Conservation (phyloP, 2,329 filamentous ascomycete genomes). For the Apiospora marii region DNA sequence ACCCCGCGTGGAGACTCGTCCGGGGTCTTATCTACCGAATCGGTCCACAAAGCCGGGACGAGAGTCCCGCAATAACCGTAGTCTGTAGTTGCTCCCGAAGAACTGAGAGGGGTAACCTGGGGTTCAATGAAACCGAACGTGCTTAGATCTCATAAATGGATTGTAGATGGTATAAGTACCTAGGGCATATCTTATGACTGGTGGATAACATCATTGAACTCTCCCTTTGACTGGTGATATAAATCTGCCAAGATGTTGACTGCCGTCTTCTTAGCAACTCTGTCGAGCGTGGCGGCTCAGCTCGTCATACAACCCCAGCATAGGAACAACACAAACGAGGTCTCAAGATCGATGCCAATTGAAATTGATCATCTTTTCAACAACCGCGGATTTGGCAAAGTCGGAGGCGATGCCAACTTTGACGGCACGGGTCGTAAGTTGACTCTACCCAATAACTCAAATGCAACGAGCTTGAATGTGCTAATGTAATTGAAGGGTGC, state of each 20-base stretch:
- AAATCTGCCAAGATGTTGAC: neutral
- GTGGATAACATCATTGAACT: neutral
- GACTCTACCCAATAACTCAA: neutral
- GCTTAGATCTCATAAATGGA: neutral
- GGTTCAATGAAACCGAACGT: neutral
- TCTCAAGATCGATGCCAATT: slow-evolving; percentile 24
- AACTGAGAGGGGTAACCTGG: neutral
- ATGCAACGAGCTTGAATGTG: neutral
- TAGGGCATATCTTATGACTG: neutral
- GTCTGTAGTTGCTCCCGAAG: neutral
- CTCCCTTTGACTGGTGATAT: neutral
- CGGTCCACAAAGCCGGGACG: neutral
- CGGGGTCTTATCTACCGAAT: slow-evolving; percentile 18
- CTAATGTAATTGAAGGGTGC: slow-evolving; percentile 1
- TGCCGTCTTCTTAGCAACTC: neutral
- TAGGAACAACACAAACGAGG: slow-evolving; percentile 2
- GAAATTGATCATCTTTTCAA: slow-evolving; percentile 30
- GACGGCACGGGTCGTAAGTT: slow-evolving; percentile 29
- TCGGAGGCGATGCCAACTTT: slow-evolving; percentile 33
- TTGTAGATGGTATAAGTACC: neutral
- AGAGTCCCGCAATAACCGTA: neutral
- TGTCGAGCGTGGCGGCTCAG: slow-evolving; percentile 5
- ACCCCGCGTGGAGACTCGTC: slow-evolving; percentile 18
- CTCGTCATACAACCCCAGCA: slow-evolving; percentile 22
- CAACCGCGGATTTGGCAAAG: slow-evolving; percentile 30